Conservation (phyloP, 1,284 basidiomycete genomes). For the Boletus hoseneyae region DNA sequence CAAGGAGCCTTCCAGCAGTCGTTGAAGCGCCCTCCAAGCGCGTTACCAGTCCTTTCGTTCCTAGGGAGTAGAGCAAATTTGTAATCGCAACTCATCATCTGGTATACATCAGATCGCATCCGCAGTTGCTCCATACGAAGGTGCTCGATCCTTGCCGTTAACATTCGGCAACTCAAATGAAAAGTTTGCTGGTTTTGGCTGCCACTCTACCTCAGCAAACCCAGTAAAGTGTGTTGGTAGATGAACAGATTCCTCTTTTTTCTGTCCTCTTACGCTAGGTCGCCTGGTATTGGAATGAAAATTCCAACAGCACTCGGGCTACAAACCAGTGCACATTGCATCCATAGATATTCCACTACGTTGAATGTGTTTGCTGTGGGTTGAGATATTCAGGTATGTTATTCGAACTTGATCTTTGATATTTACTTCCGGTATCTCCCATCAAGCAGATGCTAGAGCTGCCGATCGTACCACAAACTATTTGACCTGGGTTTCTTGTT, state of each 20-base stretch:
- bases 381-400: too few species aligned
- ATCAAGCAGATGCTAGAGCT: neutral
- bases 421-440: too few species aligned
- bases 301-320: too few species aligned
- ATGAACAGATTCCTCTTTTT: neutral
- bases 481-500: neutral
- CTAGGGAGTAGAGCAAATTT: slow-evolving; percentile 54
- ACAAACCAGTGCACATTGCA: too few species aligned
- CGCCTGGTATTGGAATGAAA: neutral
- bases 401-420: too few species aligned
- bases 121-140: neutral
- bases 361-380: neutral
- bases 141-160: neutral
- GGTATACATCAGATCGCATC: slow-evolving; percentile 3
- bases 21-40: slow-evolving; percentile 69
- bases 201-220: neutral
- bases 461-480: too few species aligned
- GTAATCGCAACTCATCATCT: slow-evolving; percentile 5
- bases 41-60: slow-evolving; percentile 68
- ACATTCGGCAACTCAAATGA: neutral
- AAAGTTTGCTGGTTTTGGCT: neutral
- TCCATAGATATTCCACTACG: neutral
- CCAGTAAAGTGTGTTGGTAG: neutral
- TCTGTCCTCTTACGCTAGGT: neutral
- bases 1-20: slow-evolving; percentile 57